Evolutionary conservation across 176 grass and related monocot species (phyloP).

Genomic region (Oryza meyeriana): DNA sequence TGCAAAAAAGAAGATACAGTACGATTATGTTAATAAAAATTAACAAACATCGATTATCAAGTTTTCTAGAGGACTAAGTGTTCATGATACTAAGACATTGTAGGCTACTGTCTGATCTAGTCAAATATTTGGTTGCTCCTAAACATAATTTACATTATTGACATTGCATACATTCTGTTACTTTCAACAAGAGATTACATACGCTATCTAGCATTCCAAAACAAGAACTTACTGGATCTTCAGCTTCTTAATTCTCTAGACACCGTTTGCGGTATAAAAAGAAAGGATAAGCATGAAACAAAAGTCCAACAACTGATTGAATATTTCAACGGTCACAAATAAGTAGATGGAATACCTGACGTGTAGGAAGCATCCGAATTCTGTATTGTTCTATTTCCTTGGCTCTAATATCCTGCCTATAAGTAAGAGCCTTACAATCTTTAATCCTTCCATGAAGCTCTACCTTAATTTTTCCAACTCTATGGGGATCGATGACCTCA

Average conservation of each 20-base stretch:
- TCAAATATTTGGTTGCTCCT: not conserved
- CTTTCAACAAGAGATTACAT: constrained; percentile 4
- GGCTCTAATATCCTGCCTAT: constrained; percentile 73
- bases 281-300: too few species aligned
- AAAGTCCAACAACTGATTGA: not conserved
- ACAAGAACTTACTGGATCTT: not conserved
- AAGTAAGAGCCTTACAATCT: constrained; percentile 81
- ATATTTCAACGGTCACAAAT: not conserved
- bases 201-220: not conserved
- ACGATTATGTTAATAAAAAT: not conserved
- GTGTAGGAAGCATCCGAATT: constrained; percentile 79
- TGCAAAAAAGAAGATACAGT: not conserved
- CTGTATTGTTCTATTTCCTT: constrained; percentile 87
- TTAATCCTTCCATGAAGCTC: constrained; percentile 84
- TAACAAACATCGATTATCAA: not conserved
- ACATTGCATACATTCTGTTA: not conserved
- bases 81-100: not conserved
- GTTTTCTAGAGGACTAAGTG: not conserved
- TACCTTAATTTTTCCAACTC: constrained; percentile 86
- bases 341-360: constrained; percentile 50
- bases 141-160: not conserved
- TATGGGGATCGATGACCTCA: constrained; percentile 73
- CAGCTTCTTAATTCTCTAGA: too few species aligned
- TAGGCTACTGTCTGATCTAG: not conserved
- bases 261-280: too few species aligned